These are phyloP conservation scores for Nicotiana rustica DNA, from an alignment of 305 asterid genomes.

Conservation along the genomic window DNA sequence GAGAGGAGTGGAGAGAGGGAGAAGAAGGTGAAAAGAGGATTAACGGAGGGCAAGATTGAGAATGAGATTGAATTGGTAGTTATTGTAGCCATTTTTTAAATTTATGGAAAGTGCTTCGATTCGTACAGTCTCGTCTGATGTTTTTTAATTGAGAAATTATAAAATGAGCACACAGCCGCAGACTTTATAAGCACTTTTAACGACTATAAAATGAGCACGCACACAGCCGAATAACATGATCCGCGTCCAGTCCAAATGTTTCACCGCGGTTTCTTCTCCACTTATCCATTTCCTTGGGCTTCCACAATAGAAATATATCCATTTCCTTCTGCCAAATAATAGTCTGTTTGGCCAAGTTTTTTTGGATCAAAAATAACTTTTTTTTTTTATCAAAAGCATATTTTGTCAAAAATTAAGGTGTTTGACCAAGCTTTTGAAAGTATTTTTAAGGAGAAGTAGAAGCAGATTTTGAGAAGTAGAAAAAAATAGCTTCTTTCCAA, in stretches of 20 bases:
- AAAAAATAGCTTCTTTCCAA: too few relatives aligned
- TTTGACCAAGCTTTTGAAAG: too few relatives aligned
- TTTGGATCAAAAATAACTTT: too few relatives aligned
- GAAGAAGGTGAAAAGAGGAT: conserved; percentile 46
- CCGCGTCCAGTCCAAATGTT: not conserved
- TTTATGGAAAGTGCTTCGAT: not conserved
- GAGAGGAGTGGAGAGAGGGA: conserved; percentile 44
- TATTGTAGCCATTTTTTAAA: conserved; percentile 33
- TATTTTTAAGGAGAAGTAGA: too few relatives aligned
- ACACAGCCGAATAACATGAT: not conserved
- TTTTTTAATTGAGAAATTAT: not conserved
- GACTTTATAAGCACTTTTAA: not conserved
- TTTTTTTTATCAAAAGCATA: too few relatives aligned
- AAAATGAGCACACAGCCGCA: not conserved
- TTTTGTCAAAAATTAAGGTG: too few relatives aligned
- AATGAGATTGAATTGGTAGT: conserved; percentile 38
- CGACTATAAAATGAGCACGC: not conserved
- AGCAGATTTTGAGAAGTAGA: too few relatives aligned
- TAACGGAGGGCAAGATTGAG: conserved; percentile 53
- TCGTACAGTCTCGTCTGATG: not conserved
- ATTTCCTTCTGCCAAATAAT: too few relatives aligned
- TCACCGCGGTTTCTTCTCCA: too few relatives aligned
- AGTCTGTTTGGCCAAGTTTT: too few relatives aligned
- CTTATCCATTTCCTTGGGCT: too few relatives aligned
- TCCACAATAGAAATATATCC: too few relatives aligned